These are phyloP conservation scores for Juglanconis juglandina DNA, from an alignment of 2,329 filamentous ascomycete genomes.

Conservation along the genomic window DNA sequence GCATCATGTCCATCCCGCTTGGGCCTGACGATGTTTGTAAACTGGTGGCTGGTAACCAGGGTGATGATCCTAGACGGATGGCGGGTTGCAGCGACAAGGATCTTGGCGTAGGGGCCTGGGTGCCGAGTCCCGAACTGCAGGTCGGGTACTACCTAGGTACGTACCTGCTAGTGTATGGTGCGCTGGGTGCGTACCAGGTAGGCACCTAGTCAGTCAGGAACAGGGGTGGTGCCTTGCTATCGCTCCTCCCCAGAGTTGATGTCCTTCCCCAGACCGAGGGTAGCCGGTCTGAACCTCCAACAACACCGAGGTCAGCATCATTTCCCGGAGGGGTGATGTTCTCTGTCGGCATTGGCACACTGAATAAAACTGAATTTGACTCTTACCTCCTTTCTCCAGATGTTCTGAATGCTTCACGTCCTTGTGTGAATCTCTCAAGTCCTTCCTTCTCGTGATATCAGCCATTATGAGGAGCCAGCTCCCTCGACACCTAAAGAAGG, in stretches of 20 bases:
- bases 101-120: background rate
- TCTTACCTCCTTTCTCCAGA: background rate
- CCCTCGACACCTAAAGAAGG: conserved; percentile 16
- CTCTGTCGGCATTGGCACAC: background rate
- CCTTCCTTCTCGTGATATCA: background rate
- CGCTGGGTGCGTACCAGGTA: no score
- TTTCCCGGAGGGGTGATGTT: background rate
- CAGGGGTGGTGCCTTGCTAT: background rate
- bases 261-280: conserved; percentile 5
- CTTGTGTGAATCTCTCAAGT: background rate
- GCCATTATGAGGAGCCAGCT: conserved; percentile 5
- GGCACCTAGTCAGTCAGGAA: background rate
- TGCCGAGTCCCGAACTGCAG: conserved; percentile 10
- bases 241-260: background rate
- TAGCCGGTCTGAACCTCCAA: conserved; percentile 7
- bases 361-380: background rate
- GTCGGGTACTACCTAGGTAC: background rate
- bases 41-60: conserved; percentile 18
- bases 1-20: background rate
- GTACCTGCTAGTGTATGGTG: background rate
- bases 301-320: conserved; percentile 1
- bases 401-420: background rate
- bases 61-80: conserved; percentile 1
- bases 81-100: background rate
- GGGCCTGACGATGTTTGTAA: conserved; percentile 2